Percentiles rank a stretch among this genome's conserved stretches.
These are phyloP conservation scores for Trichaptum fuscoviolaceum DNA, from an alignment of 768 basidiomycete species.

Conservation along the genomic window DNA sequence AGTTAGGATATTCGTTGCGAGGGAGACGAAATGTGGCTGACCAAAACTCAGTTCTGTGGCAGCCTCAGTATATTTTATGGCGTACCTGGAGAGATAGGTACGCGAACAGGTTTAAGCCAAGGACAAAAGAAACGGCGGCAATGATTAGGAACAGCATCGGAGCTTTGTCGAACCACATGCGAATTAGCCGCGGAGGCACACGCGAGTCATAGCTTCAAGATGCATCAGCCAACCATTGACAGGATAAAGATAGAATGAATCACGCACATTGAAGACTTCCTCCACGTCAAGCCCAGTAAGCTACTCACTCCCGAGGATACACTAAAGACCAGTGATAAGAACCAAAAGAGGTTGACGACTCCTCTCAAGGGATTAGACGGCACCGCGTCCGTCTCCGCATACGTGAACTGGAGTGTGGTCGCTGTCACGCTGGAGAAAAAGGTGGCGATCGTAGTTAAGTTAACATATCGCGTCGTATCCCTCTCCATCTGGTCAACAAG, in stretches of 20 bases:
- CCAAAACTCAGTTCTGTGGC: background rate
- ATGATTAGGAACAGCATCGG: background rate
- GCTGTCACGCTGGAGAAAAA: no score
- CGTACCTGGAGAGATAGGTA: background rate
- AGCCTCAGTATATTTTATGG: background rate
- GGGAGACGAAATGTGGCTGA: background rate
- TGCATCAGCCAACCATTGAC: background rate
- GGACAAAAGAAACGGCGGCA: background rate
- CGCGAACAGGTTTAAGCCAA: background rate
- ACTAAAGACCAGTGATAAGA: no score
- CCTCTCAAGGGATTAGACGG: no score
- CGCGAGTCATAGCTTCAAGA: background rate
- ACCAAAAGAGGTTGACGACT: no score
- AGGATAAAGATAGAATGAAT: background rate
- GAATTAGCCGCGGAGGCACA: background rate
- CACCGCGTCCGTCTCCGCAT: no score
- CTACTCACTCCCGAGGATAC: no score
- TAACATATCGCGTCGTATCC: no score
- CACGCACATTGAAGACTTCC: background rate
- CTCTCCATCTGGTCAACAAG: no score
- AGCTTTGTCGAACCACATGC: background rate
- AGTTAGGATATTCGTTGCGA: background rate
- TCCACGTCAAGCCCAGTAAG: background rate
- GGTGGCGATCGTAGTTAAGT: no score
- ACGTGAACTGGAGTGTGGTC: no score